phyloP scores from a whole-genome alignment of 805 yeast genomes.

The Barnettozyma pratensis region DNA sequence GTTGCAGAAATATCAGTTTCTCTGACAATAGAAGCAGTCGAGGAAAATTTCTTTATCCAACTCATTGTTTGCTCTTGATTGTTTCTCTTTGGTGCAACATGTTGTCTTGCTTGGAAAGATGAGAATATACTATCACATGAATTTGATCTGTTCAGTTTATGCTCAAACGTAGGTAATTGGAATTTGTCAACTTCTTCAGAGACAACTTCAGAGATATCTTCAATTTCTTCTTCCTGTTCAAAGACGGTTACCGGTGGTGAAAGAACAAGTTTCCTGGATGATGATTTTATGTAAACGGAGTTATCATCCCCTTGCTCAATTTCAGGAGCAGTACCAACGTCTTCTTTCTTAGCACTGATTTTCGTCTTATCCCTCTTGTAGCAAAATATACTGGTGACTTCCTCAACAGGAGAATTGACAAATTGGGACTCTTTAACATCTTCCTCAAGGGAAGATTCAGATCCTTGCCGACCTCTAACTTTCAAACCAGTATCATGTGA shows the following conservation, averaged over 20 bases:
- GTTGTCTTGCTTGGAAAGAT: conserved; percentile 19
- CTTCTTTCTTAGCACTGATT: conserved; percentile 2
- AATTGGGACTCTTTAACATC: conserved; percentile 15
- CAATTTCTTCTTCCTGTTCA: neutral
- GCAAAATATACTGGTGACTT: neutral
- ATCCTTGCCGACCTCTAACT: neutral
- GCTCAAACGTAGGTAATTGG: conserved; percentile 18
- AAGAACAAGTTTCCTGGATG: too few relatives aligned
- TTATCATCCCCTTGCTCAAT: neutral
- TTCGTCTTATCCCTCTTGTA: neutral
- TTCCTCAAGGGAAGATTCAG: conserved; percentile 3
- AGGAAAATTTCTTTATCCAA: conserved; percentile 24
- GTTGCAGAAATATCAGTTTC: conserved; percentile 4
- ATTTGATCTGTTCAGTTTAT: conserved; percentile 24
- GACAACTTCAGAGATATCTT: neutral
- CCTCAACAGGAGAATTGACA: conserved; percentile 10
- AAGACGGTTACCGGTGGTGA: neutral
- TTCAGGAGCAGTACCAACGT: conserved; percentile 3
- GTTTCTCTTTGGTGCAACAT: conserved; percentile 16
- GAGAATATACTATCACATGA: conserved; percentile 27
- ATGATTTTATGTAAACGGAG: too few relatives aligned
- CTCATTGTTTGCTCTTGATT: conserved; percentile 20
- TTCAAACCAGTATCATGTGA: conserved; percentile 25
- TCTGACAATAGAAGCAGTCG: conserved; percentile 3
- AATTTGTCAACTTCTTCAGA: conserved; percentile 4